Conservation (phyloP, 495 filamentous ascomycete species). For the Bacidia rubella region DNA sequence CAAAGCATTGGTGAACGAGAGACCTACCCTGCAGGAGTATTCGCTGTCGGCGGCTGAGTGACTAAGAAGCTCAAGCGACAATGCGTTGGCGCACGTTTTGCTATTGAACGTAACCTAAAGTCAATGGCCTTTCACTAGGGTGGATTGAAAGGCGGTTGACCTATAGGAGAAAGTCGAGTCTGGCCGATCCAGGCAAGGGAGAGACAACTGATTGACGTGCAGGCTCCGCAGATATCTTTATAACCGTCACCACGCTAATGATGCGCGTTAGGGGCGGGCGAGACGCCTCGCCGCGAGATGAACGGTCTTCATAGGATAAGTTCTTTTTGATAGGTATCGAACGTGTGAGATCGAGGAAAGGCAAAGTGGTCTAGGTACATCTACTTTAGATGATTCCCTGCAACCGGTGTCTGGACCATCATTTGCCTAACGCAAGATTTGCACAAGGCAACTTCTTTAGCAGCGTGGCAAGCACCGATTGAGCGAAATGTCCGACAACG, state of each 20-base stretch:
- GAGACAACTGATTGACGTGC: slow-evolving; percentile 18
- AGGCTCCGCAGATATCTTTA: slow-evolving; percentile 18
- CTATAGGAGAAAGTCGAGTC: slow-evolving; percentile 26
- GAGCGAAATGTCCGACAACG: neutral
- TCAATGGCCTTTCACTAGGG: slow-evolving; percentile 4
- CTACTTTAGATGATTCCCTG: neutral
- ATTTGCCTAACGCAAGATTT: neutral
- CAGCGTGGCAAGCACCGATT: slow-evolving; percentile 6
- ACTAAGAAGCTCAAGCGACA: slow-evolving; percentile 23
- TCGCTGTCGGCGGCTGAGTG: slow-evolving; percentile 17
- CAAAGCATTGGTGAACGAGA: slow-evolving; percentile 13
- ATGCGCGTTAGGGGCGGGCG: slow-evolving; percentile 21
- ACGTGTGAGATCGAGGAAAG: slow-evolving; percentile 11
- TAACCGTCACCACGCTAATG: slow-evolving; percentile 15
- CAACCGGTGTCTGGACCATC: neutral
- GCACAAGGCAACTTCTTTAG: neutral
- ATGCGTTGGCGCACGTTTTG: slow-evolving; percentile 86
- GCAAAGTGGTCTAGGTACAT: slow-evolving; percentile 9
- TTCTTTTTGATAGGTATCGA: slow-evolving; percentile 9
- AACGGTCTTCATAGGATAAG: slow-evolving; percentile 11
- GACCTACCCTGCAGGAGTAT: slow-evolving; percentile 12
- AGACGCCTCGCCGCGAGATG: slow-evolving; percentile 14
- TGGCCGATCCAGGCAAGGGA: slow-evolving; percentile 25
- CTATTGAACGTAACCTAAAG: slow-evolving; percentile 60
- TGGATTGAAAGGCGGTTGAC: slow-evolving; percentile 43